Percentiles rank a stretch among this genome's conserved stretches.
Conservation (phyloP, 495 filamentous ascomycete genomes). For the Hypoxylon cercidicola region DNA sequence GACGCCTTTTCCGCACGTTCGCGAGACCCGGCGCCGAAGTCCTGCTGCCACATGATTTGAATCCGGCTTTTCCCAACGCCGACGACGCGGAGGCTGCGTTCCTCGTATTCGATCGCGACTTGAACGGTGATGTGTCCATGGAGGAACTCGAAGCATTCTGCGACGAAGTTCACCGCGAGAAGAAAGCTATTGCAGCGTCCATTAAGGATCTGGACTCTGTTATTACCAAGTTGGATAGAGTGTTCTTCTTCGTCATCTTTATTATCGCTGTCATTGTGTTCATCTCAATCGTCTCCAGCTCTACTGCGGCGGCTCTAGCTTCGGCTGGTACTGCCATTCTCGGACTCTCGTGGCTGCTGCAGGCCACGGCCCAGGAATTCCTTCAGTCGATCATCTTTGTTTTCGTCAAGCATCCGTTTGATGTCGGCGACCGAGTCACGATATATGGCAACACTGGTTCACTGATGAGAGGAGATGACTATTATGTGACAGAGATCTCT, state of each 20-base stretch:
- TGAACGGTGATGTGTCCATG: constrained; percentile 97
- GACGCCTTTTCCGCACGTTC: constrained; percentile 92
- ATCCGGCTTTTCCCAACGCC: constrained; percentile 79
- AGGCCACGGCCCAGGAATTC: constrained; percentile 93
- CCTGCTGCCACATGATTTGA: constrained; percentile 79
- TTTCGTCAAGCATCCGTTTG: constrained; percentile 97
- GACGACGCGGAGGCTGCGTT: constrained; percentile 95
- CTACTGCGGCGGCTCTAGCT: constrained; percentile 82
- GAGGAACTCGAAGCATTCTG: constrained; percentile 93
- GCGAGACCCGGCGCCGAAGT: constrained; percentile 77
- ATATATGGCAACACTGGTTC: constrained; percentile 91
- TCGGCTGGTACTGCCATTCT: constrained; percentile 87
- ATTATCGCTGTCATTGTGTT: constrained; percentile 85
- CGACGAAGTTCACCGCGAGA: constrained; percentile 93
- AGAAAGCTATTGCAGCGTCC: constrained; percentile 93
- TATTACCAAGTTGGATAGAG: constrained; percentile 87
- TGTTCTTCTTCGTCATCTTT: constrained; percentile 86
- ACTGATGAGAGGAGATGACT: constrained; percentile 82
- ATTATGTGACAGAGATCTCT: constrained; percentile 94
- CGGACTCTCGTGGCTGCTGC: constrained; percentile 91
- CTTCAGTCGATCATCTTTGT: constrained; percentile 92
- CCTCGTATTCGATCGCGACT: constrained; percentile 92
- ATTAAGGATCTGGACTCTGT: constrained; percentile 96
- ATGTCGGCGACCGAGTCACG: constrained; percentile 93
- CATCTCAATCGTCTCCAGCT: constrained; percentile 87